These are phyloP conservation scores for Peniophora sp. DNA, from an alignment of 1,284 basidiomycete genomes.

Conservation along the genomic window DNA sequence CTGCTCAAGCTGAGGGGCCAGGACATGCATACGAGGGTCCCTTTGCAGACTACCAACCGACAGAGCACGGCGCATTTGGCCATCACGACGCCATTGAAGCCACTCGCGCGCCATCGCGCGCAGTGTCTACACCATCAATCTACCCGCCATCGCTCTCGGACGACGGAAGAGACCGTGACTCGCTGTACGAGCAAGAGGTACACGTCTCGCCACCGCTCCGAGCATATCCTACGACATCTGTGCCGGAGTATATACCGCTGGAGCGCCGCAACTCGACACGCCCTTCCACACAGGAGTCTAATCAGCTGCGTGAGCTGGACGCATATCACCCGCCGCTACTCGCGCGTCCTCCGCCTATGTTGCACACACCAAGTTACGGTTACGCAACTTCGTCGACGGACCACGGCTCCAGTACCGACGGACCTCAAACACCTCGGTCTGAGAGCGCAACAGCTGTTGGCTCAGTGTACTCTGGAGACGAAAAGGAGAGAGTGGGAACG, in stretches of 20 bases:
- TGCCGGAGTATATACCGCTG: neutral
- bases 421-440: neutral
- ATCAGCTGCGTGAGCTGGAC: neutral
- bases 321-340: neutral
- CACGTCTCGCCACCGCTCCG: conserved; percentile 7
- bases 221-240: neutral
- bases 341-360: neutral
- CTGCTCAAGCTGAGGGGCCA: neutral
- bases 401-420: neutral
- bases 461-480: neutral
- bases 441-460: neutral
- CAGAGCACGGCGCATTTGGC: conserved; percentile 3
- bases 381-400: neutral
- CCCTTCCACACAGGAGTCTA: conserved; percentile 16
- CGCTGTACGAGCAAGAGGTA: conserved; percentile 15
- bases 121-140: conserved; percentile 48
- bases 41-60: conserved; percentile 14
- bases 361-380: neutral
- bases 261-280: conserved; percentile 8
- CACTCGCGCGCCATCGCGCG: conserved; percentile 8
- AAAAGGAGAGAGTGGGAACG: neutral
- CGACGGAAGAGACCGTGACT: conserved; percentile 20
- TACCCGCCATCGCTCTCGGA: conserved; percentile 44
- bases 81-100: neutral
- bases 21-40: conserved; percentile 11